Conservation (phyloP, 2,329 filamentous ascomycete species). For the Ophiocordyceps camponoti-leonardi region DNA sequence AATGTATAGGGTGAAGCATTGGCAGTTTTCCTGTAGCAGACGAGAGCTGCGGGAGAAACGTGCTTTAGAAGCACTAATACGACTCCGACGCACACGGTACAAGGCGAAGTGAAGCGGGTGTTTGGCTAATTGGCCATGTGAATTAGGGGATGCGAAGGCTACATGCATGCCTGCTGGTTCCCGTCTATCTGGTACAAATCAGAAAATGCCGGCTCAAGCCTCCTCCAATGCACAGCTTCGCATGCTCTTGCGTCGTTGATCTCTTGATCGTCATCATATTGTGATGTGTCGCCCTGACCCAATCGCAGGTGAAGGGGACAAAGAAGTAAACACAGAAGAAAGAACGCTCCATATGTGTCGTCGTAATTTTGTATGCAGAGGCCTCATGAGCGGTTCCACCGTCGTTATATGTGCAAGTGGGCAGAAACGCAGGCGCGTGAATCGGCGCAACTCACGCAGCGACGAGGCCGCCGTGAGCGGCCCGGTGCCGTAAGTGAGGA, state of each 20-base stretch:
- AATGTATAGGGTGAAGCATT: slow-evolving; percentile 42
- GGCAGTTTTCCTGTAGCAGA: slow-evolving; percentile 41
- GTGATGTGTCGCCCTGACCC: neutral
- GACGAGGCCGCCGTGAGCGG: neutral
- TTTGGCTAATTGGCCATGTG: neutral
- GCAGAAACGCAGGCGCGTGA: neutral
- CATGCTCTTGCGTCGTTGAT: neutral
- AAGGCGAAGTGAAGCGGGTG: neutral
- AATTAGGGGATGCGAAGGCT: neutral
- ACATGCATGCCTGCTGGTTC: neutral
- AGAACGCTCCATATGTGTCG: neutral
- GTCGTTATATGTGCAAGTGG: neutral
- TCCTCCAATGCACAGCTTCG: neutral
- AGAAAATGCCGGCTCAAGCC: neutral
- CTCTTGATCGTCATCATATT: neutral
- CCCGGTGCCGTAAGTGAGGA: neutral
- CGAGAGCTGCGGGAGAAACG: slow-evolving; percentile 21
- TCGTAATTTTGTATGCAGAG: neutral
- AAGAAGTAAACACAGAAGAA: neutral
- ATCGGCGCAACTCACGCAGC: neutral
- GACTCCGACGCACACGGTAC: slow-evolving; percentile 3
- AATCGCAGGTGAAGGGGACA: neutral
- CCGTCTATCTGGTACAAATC: slow-evolving; percentile 1
- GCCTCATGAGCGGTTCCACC: neutral
- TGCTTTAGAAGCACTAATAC: slow-evolving; percentile 21